phyloP scores from a whole-genome alignment of 768 basidiomycete species.

The Macrolepiota dolichaula region DNA sequence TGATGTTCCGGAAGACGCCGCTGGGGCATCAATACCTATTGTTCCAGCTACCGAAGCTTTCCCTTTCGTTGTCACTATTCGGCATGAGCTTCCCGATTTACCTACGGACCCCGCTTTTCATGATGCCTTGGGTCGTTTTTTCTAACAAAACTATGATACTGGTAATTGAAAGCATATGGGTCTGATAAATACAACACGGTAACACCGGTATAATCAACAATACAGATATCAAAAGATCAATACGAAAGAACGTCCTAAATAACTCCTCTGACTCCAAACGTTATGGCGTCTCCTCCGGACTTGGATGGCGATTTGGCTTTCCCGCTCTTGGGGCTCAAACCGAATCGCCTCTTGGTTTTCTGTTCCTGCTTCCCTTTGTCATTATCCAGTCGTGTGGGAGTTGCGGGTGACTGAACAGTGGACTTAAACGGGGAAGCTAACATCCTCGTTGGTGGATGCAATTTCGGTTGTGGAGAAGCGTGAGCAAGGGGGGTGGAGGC shows the following conservation, averaged over 20 bases:
- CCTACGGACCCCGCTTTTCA: constrained; percentile 15
- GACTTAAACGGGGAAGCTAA: neutral
- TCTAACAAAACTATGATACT: neutral
- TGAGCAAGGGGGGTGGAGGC: neutral
- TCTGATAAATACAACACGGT: constrained; percentile 8
- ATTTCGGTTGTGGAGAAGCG: neutral
- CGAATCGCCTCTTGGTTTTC: neutral
- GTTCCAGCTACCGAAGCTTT: neutral
- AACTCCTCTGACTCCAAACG: neutral
- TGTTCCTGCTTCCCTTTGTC: neutral
- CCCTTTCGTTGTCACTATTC: neutral
- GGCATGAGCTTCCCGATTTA: neutral
- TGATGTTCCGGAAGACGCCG: neutral
- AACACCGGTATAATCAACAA: constrained; percentile 1
- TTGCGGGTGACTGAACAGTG: constrained; percentile 1
- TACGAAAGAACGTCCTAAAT: neutral
- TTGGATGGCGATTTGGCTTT: neutral
- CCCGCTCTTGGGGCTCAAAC: neutral
- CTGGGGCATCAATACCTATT: neutral
- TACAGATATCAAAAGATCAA: constrained; percentile 7
- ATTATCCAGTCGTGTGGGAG: neutral
- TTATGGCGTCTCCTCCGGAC: neutral
- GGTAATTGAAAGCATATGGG: constrained; percentile 4
- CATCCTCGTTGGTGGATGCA: neutral
- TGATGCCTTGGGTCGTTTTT: constrained; percentile 14